Conservation (phyloP, 75 land plant species). For the Azolla pinnata region DNA sequence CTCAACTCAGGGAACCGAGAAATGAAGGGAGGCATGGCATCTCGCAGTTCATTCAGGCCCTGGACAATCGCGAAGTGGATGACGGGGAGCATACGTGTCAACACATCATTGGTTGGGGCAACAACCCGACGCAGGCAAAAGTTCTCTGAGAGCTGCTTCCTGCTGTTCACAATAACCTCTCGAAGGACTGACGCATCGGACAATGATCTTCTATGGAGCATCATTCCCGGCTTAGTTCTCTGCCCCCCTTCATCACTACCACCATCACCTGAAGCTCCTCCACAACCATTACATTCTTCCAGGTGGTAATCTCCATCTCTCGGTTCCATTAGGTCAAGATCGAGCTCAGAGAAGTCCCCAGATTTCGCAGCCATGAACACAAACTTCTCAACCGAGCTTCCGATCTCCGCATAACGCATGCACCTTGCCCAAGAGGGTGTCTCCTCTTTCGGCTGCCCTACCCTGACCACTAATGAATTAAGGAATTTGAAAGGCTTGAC, state of each 20-base stretch:
- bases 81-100: constrained; percentile 33
- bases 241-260: neutral
- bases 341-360: constrained; percentile 35
- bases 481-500: constrained; percentile 17
- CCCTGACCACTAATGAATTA: constrained; percentile 21
- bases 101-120: constrained; percentile 35
- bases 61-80: constrained; percentile 38
- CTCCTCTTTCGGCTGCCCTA: constrained; percentile 31
- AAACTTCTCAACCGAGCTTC: constrained; percentile 31
- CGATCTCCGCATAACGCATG: constrained; percentile 37
- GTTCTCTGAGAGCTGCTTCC: neutral
- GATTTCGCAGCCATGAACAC: constrained; percentile 38
- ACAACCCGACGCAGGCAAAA: constrained; percentile 25
- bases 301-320: neutral
- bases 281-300: neutral
- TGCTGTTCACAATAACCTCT: neutral
- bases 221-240: neutral
- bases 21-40: constrained; percentile 23
- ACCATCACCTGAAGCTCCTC: neutral
- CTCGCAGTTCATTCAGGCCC: constrained; percentile 36
- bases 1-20: constrained; percentile 17
- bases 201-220: neutral
- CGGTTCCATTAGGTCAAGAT: constrained; percentile 10
- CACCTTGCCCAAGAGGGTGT: constrained; percentile 38
- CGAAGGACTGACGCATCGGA: neutral